Conservation (phyloP, 371 early-diverging fungal genomes). For the Rhizomucor pusillus region DNA sequence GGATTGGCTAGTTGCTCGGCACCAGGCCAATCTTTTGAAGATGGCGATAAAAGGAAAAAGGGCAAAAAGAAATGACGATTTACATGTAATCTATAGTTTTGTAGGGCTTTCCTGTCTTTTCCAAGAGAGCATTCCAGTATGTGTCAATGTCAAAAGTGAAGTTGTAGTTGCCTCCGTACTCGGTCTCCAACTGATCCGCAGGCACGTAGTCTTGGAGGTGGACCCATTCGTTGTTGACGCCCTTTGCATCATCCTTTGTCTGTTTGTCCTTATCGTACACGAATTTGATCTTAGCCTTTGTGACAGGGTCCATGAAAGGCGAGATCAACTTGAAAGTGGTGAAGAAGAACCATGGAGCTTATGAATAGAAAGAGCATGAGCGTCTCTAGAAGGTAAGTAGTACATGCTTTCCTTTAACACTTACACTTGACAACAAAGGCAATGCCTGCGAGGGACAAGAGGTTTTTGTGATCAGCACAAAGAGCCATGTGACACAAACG, state of each 20-base stretch:
- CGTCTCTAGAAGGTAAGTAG: neutral
- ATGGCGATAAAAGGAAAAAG: neutral
- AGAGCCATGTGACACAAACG: conserved; percentile 28
- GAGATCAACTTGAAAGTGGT: conserved; percentile 76
- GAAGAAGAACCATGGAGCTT: conserved; percentile 88
- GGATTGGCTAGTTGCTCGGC: too few relatives aligned
- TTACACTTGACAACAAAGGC: conserved; percentile 50
- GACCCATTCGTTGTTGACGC: conserved; percentile 41
- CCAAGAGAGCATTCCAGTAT: conserved; percentile 58
- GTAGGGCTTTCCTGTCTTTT: conserved; percentile 39
- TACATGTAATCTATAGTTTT: conserved; percentile 37
- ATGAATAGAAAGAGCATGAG: neutral
- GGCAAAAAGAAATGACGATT: conserved; percentile 1
- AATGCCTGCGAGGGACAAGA: conserved; percentile 9
- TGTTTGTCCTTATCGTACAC: conserved; percentile 44
- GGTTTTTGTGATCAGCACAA: conserved; percentile 17
- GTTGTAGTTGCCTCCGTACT: conserved; percentile 61
- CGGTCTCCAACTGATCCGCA: conserved; percentile 50
- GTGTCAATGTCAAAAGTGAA: conserved; percentile 56
- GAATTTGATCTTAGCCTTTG: conserved; percentile 83
- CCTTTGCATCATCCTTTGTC: conserved; percentile 14
- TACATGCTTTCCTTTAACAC: conserved; percentile 4
- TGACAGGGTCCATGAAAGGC: conserved; percentile 91
- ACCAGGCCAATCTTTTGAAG: too few relatives aligned
- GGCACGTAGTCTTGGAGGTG: conserved; percentile 52